Evolutionary conservation across 495 filamentous ascomycete genomes (phyloP), one percentile per base, ranked within the genome.

Genomic region (Penicillium flavigenum): DNA sequence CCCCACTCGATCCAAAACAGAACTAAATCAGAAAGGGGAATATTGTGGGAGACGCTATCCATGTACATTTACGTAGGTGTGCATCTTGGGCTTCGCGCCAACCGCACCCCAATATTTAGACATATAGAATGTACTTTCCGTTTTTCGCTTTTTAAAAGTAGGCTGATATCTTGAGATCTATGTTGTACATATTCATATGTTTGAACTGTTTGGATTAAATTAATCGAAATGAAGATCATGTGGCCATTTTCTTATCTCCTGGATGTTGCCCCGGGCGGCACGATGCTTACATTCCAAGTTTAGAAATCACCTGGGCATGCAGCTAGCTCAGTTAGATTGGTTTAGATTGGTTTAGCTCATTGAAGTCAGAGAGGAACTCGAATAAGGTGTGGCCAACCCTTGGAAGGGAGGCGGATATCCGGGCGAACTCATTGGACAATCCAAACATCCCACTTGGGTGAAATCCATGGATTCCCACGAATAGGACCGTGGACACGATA

Each of bases 341-440:
- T 39, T 39, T 39, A 39, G 36, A n/a, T 4, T 6, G 27, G 7
- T 29, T 29, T 8, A 29, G 14, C 22, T 24, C 22, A 38, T 12
- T 12, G 31, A 34, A 38, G 34, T 4, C 14, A 38, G 34, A 16
- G 14, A 43, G 50, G 5, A 50, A 17, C 19, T 39, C 43, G 53
- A 55, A 51, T 52, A 58, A 60, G 48, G 53, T 56, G 58, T 60
- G 58, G 58, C 51, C 24, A 48, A 53, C 8, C 16, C 31, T 10
- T 31, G 29, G 31, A 34, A 34, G 31, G 10, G 31, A 24, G 26
- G 34, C 31, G n/a, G 20, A 11, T 39, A 34, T 29, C n/a, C 6
- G 16, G 39, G 4, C 43, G 11, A 22, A 51, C 3, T 12, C 9
- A n/a, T 16, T 41, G n/a, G 14, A 10, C 6, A n/a, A 17, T 38